Evolutionary conservation across 768 basidiomycete genomes (phyloP).

Genomic region (Coprinopsis strossmayeri): DNA sequence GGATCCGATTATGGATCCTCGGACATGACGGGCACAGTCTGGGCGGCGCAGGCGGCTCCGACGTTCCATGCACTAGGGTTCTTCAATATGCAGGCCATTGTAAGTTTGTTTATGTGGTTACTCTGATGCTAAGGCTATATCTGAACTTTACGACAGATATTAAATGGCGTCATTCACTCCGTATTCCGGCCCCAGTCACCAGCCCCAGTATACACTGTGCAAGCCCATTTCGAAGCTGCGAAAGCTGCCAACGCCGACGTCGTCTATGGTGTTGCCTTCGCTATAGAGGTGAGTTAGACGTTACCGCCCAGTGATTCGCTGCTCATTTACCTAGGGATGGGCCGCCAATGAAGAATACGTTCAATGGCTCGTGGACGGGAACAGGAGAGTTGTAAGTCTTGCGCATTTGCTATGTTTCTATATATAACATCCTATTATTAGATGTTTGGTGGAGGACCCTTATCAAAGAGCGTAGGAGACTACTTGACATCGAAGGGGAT

Average conservation of each 20-base stretch:
- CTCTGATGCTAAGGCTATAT: too few relatives aligned
- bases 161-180: slow-evolving; percentile 15
- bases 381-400: too few relatives aligned
- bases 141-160: slow-evolving; percentile 9
- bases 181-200: slow-evolving; percentile 18
- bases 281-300: slow-evolving; percentile 17
- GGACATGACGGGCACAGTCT: neutral
- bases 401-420: too few relatives aligned
- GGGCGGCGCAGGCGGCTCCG: neutral
- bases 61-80: neutral
- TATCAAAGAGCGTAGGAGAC: slow-evolving; percentile 21
- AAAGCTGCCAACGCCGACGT: slow-evolving; percentile 6
- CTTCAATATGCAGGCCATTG: slow-evolving; percentile 15
- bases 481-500: slow-evolving; percentile 14
- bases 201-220: slow-evolving; percentile 14
- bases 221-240: slow-evolving; percentile 13
- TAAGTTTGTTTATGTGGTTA: too few relatives aligned
- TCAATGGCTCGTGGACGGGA: neutral
- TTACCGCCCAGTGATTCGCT: neutral
- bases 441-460: slow-evolving; percentile 20
- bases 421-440: too few relatives aligned
- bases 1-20: slow-evolving; percentile 5
- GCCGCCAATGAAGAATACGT: slow-evolving; percentile 13
- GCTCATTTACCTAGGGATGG: slow-evolving; percentile 16
- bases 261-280: slow-evolving; percentile 14